Percentiles rank a stretch among this genome's conserved stretches.
phyloP scores from a whole-genome alignment of 805 yeast genomes.

The Saccharomycodes ludwigii region DNA sequence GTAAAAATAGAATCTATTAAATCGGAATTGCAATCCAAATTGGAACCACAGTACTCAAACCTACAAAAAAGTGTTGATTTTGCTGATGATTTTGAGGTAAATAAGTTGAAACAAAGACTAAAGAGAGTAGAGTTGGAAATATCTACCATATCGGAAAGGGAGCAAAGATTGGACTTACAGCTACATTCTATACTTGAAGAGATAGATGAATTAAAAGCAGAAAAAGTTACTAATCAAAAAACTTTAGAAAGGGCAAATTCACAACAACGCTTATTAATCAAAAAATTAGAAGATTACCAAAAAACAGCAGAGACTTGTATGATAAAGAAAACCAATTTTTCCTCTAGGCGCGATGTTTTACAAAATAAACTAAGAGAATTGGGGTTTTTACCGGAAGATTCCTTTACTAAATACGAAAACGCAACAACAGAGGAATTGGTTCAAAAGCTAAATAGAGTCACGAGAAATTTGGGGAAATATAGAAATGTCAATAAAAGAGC shows the following conservation, averaged over 20 bases:
- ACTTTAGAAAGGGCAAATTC: conserved; percentile 39
- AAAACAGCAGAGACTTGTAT: conserved; percentile 53
- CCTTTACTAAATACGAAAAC: conserved; percentile 39
- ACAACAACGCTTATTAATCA: conserved; percentile 40
- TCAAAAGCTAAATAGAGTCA: conserved; percentile 37
- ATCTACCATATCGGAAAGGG: conserved; percentile 10
- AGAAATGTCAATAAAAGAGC: conserved; percentile 84
- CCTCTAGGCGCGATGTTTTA: conserved; percentile 55
- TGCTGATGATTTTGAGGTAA: conserved; percentile 11
- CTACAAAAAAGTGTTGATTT: conserved; percentile 17
- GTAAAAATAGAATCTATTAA: conserved; percentile 24
- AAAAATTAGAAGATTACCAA: conserved; percentile 46
- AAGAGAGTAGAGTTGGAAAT: conserved; percentile 11
- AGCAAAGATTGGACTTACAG: conserved; percentile 17
- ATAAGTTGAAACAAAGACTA: conserved; percentile 10
- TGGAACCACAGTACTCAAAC: conserved; percentile 39
- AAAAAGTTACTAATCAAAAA: conserved; percentile 23
- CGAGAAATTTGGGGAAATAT: conserved; percentile 46
- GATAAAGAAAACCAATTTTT: conserved; percentile 47
- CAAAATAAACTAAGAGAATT: conserved; percentile 64
- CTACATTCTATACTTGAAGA: conserved; percentile 17
- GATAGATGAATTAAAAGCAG: conserved; percentile 17
- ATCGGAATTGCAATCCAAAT: conserved; percentile 46
- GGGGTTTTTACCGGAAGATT: conserved; percentile 85
- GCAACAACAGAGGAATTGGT: conserved; percentile 41